These are phyloP conservation scores for Atractiella rhizophila DNA, from an alignment of 768 basidiomycete genomes.

Conservation along the genomic window DNA sequence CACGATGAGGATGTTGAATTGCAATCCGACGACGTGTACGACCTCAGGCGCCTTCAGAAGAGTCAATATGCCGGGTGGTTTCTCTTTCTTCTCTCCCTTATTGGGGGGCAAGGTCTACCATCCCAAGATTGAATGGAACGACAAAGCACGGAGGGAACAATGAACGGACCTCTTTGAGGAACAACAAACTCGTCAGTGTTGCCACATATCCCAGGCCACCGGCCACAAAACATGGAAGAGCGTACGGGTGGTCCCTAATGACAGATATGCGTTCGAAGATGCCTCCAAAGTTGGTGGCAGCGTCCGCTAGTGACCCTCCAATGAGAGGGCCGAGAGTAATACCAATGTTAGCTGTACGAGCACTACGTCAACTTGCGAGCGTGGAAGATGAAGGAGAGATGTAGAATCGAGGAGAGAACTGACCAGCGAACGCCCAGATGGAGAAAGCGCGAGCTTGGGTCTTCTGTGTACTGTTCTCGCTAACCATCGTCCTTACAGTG, in stretches of 20 bases:
- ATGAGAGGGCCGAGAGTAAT: slow-evolving; percentile 4
- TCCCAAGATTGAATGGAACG: too few species aligned
- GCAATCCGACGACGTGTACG: not conserved
- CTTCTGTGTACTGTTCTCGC: slow-evolving; percentile 8
- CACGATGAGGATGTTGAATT: not conserved
- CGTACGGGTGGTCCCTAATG: slow-evolving; percentile 9
- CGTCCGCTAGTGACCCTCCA: slow-evolving; percentile 7
- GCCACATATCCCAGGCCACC: slow-evolving; percentile 3
- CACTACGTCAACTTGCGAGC: too few species aligned
- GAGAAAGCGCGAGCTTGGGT: slow-evolving; percentile 11
- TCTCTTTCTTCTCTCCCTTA: not conserved
- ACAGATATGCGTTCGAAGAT: slow-evolving; percentile 2
- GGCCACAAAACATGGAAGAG: slow-evolving; percentile 8
- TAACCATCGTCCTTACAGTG: slow-evolving; percentile 10
- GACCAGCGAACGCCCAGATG: slow-evolving; percentile 6
- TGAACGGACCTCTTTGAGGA: slow-evolving; percentile 8
- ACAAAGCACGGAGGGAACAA: too few species aligned
- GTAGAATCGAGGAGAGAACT: too few species aligned
- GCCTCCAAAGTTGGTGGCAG: slow-evolving; percentile 4
- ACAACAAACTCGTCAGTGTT: slow-evolving; percentile 6
- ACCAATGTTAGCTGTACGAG: slow-evolving; percentile 8
- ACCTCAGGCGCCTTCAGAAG: not conserved
- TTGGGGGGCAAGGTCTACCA: too few species aligned
- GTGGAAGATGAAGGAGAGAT: too few species aligned
- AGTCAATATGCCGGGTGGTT: not conserved